Evolutionary conservation across 192 early-diverging fungal genomes (phyloP).

Genomic region (Backusella parvicylindrica): DNA sequence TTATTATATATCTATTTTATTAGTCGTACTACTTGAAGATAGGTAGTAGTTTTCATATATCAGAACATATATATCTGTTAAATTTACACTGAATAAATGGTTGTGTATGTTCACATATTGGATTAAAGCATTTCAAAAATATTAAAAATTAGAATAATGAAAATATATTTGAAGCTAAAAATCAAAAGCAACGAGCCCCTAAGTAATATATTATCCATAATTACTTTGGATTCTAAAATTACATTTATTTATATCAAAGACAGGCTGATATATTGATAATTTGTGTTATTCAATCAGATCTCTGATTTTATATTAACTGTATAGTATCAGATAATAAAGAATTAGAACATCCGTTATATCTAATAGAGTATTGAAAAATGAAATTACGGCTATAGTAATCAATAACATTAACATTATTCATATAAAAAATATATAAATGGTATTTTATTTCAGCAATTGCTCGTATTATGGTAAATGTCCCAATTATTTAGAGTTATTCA

Average conservation of each 20-base stretch:
- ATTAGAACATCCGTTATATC: not conserved
- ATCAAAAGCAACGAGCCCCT: not conserved
- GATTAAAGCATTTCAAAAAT: not conserved
- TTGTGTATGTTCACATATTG: not conserved
- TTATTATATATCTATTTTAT: not conserved
- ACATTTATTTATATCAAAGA: not conserved
- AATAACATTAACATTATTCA: not conserved
- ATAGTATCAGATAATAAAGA: not conserved
- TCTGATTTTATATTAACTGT: not conserved
- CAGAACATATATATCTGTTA: not conserved
- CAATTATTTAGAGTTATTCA: not conserved
- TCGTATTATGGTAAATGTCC: not conserved
- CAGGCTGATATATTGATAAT: not conserved
- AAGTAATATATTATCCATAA: not conserved
- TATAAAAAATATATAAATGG: not conserved
- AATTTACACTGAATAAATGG: not conserved
- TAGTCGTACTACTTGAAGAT: not conserved
- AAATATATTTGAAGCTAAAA: not conserved
- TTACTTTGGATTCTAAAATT: not conserved
- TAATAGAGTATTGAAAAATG: not conserved
- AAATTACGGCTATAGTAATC: not conserved
- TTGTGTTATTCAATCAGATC: not conserved
- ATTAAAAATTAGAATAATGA: not conserved
- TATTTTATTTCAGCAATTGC: not conserved
- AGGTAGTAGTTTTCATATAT: not conserved